phyloP scores from a whole-genome alignment of 345 rosid species.

The Euclidium syriacum region DNA sequence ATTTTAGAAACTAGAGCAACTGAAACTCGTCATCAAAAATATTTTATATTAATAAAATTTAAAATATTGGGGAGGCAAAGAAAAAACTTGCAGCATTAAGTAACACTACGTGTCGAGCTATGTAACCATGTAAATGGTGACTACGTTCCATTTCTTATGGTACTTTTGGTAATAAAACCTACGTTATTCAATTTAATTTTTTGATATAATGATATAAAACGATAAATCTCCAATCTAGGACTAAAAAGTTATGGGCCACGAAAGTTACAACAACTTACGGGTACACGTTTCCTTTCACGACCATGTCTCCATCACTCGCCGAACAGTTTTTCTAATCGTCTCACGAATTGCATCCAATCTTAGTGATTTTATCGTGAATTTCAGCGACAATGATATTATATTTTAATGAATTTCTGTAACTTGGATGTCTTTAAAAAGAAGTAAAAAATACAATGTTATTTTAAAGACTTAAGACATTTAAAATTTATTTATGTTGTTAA shows the following conservation, averaged over 20 bases:
- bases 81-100: slow-evolving; percentile 11
- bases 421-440: background rate
- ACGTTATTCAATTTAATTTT: background rate
- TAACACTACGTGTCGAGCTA: slow-evolving; percentile 23
- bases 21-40: slow-evolving; percentile 17
- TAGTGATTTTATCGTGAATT: slow-evolving; percentile 3
- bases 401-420: background rate
- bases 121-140: slow-evolving; percentile 21
- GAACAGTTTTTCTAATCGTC: background rate
- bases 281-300: slow-evolving; percentile 19
- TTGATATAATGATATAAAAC: background rate
- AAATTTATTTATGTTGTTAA: too few species aligned
- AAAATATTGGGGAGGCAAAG: background rate
- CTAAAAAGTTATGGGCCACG: slow-evolving; percentile 6
- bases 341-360: background rate
- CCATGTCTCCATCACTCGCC: slow-evolving; percentile 23
- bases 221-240: background rate
- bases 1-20: slow-evolving; percentile 26
- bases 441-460: background rate
- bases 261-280: slow-evolving; percentile 1
- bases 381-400: background rate
- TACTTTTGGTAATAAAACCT: slow-evolving; percentile 19
- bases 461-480: background rate
- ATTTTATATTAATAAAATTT: background rate
- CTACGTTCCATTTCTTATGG: slow-evolving; percentile 13